Evolutionary conservation across 2,329 filamentous ascomycete genomes (phyloP).

Genomic region (Penicillium sp.): DNA sequence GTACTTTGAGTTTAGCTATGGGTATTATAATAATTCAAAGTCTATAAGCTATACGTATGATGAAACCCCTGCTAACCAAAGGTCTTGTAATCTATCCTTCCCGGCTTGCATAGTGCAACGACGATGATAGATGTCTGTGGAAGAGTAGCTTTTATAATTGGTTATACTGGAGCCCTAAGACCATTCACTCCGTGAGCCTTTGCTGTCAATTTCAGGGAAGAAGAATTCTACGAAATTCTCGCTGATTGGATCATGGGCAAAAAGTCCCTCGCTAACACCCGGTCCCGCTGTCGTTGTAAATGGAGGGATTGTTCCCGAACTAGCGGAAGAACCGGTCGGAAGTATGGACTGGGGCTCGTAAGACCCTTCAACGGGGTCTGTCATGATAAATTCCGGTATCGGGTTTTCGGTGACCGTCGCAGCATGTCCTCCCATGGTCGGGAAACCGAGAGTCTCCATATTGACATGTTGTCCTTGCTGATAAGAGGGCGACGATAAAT

Average conservation of each 20-base stretch:
- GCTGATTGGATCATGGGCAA: not conserved
- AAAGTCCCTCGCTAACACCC: not conserved
- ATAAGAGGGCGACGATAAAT: conserved; percentile 5
- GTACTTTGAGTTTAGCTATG: too few relatives aligned
- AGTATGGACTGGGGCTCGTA: too few relatives aligned
- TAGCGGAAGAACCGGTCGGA: not conserved
- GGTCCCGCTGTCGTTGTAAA: not conserved
- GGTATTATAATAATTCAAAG: too few relatives aligned
- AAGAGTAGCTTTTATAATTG: too few relatives aligned
- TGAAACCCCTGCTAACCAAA: too few relatives aligned
- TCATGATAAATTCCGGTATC: not conserved
- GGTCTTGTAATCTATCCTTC: too few relatives aligned
- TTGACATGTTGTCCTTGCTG: conserved; percentile 12
- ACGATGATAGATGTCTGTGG: too few relatives aligned
- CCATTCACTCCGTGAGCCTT: too few relatives aligned
- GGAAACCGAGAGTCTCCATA: not conserved
- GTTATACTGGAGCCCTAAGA: too few relatives aligned
- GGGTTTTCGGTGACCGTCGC: not conserved
- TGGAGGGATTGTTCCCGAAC: not conserved
- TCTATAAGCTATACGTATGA: too few relatives aligned
- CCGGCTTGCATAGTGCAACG: too few relatives aligned
- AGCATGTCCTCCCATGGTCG: not conserved
- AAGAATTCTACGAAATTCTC: not conserved
- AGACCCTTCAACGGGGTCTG: not conserved
- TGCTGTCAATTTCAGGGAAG: not conserved